Conservation (phyloP, 2,329 filamentous ascomycete species). For the Neocucurbitaria cava region DNA sequence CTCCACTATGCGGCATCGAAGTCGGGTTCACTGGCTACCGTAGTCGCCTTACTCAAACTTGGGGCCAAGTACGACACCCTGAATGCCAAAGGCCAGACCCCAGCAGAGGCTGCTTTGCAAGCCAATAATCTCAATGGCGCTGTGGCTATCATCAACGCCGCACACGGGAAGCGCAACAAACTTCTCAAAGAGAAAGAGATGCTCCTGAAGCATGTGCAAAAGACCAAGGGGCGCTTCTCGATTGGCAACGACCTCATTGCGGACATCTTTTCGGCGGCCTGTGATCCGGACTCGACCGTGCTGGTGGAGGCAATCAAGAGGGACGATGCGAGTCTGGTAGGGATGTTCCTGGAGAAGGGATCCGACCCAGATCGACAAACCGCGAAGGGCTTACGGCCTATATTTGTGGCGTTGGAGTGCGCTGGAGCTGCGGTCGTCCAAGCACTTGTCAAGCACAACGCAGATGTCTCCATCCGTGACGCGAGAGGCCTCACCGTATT, state of each 20-base stretch:
- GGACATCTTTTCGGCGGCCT: constrained; percentile 41
- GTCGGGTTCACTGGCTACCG: constrained; percentile 27
- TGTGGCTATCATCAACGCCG: constrained; percentile 40
- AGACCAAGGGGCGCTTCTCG: constrained; percentile 33
- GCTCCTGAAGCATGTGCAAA: constrained; percentile 39
- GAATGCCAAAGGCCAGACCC: constrained; percentile 27
- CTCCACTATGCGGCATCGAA: constrained; percentile 43
- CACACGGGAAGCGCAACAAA: constrained; percentile 31
- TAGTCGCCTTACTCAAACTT: constrained; percentile 32
- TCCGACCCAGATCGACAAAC: constrained; percentile 38
- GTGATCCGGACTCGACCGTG: constrained; percentile 41
- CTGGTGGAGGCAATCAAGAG: constrained; percentile 43
- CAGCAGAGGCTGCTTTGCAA: constrained; percentile 38
- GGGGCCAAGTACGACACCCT: constrained; percentile 36
- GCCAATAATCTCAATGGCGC: constrained; percentile 37
- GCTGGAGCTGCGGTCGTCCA: constrained; percentile 33
- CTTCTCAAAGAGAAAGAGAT: constrained; percentile 42
- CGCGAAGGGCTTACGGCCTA: constrained; percentile 29
- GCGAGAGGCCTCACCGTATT: constrained; percentile 32
- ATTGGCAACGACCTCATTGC: constrained; percentile 43
- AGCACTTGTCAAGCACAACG: constrained; percentile 35
- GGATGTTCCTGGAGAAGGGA: constrained; percentile 41
- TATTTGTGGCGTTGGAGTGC: constrained; percentile 39
- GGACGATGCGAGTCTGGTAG: constrained; percentile 32
- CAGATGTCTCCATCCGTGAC: constrained; percentile 34